A percentile compares a stretch with the other conserved stretches of the same genome.
Conservation (phyloP, 805 yeast genomes). For the Yarrowia porcina region DNA sequence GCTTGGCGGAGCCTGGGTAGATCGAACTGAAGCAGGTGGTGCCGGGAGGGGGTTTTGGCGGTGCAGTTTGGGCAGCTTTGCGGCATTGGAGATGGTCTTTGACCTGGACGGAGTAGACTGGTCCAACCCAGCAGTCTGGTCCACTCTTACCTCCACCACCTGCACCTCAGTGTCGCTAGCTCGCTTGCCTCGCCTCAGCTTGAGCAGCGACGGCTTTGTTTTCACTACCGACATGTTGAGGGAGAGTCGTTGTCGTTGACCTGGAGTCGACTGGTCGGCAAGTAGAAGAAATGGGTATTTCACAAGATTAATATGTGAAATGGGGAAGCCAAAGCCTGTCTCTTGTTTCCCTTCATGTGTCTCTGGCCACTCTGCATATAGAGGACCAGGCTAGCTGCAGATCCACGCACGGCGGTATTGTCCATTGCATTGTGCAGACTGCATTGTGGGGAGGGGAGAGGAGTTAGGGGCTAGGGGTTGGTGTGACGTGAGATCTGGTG, state of each 20-base stretch:
- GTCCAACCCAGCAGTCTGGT: no score
- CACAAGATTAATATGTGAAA: background rate
- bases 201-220: constrained; percentile 16
- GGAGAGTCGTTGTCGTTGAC: background rate
- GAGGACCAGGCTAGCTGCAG: constrained; percentile 21
- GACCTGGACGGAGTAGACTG: no score
- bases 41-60: background rate
- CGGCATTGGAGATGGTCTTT: background rate
- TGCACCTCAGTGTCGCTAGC: background rate
- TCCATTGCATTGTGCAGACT: constrained; percentile 15
- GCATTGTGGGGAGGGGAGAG: constrained; percentile 22
- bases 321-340: background rate
- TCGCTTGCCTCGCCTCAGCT: constrained; percentile 10
- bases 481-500: background rate
- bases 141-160: constrained; percentile 20
- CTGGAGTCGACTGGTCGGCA: background rate
- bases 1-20: background rate
- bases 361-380: background rate
- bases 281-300: background rate
- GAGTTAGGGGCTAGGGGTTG: constrained; percentile 17
- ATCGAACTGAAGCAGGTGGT: background rate
- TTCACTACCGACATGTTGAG: constrained; percentile 16
- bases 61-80: background rate
- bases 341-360: background rate
- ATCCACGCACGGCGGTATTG: constrained; percentile 25